These are phyloP conservation scores for Diplodia seriata DNA, from an alignment of 2,329 filamentous ascomycete species.

Conservation along the genomic window DNA sequence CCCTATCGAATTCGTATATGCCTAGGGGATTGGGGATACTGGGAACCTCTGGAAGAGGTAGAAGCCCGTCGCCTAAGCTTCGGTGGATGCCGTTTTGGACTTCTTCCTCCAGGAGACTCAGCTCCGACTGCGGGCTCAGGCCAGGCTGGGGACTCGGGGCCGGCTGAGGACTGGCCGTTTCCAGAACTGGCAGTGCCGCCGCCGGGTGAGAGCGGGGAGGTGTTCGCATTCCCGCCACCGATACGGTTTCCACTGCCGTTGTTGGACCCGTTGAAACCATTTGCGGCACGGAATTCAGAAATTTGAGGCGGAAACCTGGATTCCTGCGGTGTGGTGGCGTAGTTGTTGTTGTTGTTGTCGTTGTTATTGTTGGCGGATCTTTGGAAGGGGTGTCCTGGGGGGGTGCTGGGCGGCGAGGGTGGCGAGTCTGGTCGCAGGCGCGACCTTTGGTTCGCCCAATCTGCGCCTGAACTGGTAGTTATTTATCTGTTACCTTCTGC, in stretches of 20 bases:
- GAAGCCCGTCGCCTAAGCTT: slow-evolving; percentile 32
- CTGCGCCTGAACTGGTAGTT: slow-evolving; percentile 32
- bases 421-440: slow-evolving; percentile 29
- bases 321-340: neutral
- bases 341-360: neutral
- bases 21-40: slow-evolving; percentile 26
- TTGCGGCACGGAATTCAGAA: slow-evolving; percentile 14
- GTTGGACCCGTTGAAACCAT: slow-evolving; percentile 3
- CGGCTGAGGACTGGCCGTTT: slow-evolving; percentile 15
- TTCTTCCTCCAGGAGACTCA: slow-evolving; percentile 32
- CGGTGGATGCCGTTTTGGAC: slow-evolving; percentile 32
- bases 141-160: slow-evolving; percentile 15
- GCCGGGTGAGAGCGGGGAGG: slow-evolving; percentile 20
- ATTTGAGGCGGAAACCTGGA: slow-evolving; percentile 17
- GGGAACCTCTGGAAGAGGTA: slow-evolving; percentile 21
- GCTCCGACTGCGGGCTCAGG: slow-evolving; percentile 20
- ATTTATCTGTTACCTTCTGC: slow-evolving; percentile 29
- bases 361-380: neutral
- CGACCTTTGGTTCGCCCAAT: slow-evolving; percentile 9
- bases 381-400: slow-evolving; percentile 19
- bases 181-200: slow-evolving; percentile 5
- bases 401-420: slow-evolving; percentile 29
- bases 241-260: slow-evolving; percentile 9
- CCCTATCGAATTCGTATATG: slow-evolving; percentile 23
- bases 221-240: slow-evolving; percentile 1